phyloP scores from a whole-genome alignment of 768 basidiomycete genomes.

The Suillus decipiens region DNA sequence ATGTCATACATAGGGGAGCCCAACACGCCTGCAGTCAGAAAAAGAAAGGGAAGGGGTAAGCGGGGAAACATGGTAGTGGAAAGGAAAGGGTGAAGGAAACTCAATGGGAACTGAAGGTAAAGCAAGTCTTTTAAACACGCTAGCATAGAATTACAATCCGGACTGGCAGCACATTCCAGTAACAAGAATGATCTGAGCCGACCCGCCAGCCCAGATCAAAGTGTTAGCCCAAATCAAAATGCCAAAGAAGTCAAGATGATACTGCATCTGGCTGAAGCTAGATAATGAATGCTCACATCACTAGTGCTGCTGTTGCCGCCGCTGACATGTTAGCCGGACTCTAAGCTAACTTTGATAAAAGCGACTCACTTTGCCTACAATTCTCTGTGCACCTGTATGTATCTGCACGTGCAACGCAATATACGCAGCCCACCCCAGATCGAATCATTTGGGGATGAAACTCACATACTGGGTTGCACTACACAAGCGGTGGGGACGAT shows the following conservation, averaged over 20 bases:
- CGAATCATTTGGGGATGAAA: too few relatives aligned
- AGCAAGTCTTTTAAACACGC: constrained; percentile 23
- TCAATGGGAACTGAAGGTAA: background rate
- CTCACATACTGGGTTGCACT: background rate
- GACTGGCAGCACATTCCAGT: background rate
- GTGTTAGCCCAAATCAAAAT: background rate
- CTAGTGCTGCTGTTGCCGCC: background rate
- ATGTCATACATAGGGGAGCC: constrained; percentile 15
- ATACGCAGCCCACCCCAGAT: background rate
- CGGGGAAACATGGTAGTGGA: constrained; percentile 16
- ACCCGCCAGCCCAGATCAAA: background rate
- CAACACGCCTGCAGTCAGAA: constrained; percentile 10
- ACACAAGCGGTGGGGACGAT: background rate
- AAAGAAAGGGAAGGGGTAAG: constrained; percentile 14
- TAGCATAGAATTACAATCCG: background rate
- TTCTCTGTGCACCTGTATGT: background rate
- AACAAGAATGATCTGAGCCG: background rate
- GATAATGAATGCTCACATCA: background rate
- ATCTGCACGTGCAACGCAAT: background rate
- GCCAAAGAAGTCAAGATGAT: background rate
- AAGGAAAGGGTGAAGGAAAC: background rate
- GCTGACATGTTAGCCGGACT: background rate
- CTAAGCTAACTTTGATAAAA: background rate
- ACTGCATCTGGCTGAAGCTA: background rate
- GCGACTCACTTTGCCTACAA: background rate